Evolutionary conservation across 441 rosid genomes (phyloP).

Genomic region (Gossypium schwendimanii): DNA sequence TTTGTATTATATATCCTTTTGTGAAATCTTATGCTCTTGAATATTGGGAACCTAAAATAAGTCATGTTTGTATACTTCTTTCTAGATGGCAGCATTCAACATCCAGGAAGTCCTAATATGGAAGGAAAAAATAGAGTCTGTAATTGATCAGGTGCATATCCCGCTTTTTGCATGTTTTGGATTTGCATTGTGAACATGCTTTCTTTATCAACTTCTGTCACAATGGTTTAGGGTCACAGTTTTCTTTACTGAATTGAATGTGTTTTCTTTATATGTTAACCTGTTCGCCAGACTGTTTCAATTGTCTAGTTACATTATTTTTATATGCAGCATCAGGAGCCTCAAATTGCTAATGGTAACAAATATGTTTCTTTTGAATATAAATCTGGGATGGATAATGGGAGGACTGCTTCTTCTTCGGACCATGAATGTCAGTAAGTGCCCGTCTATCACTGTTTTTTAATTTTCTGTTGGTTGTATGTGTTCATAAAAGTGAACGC

Average conservation of each 20-base stretch:
- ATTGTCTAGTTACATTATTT: slow-evolving; percentile 14
- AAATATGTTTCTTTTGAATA: slow-evolving; percentile 89
- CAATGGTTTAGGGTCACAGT: not conserved
- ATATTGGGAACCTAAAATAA: slow-evolving; percentile 5
- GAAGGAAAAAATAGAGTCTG: slow-evolving; percentile 89
- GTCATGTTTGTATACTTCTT: slow-evolving; percentile 26
- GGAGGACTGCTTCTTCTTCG: slow-evolving; percentile 91
- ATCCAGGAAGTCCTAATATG: slow-evolving; percentile 89
- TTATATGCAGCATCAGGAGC: slow-evolving; percentile 79
- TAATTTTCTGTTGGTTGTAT: not conserved
- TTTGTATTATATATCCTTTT: not conserved
- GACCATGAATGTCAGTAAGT: slow-evolving; percentile 99
- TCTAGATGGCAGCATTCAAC: slow-evolving; percentile 99
- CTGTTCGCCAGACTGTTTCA: slow-evolving; percentile 16
- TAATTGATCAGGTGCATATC: slow-evolving; percentile 76
- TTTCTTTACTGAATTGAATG: not conserved
- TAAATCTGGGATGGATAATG: slow-evolving; percentile 91
- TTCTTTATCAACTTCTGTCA: not conserved
- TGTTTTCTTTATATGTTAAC: not conserved
- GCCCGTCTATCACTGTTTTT: slow-evolving; percentile 18
- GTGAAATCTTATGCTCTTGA: not conserved
- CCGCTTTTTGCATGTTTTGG: not conserved
- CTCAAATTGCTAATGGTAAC: slow-evolving; percentile 70
- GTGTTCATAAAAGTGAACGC: not conserved
- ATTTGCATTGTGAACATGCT: not conserved